A percentile compares a stretch with the other conserved stretches of the same genome.
Evolutionary conservation across 306 rosid species (phyloP).

Genomic region (Dalbergia oliveri): DNA sequence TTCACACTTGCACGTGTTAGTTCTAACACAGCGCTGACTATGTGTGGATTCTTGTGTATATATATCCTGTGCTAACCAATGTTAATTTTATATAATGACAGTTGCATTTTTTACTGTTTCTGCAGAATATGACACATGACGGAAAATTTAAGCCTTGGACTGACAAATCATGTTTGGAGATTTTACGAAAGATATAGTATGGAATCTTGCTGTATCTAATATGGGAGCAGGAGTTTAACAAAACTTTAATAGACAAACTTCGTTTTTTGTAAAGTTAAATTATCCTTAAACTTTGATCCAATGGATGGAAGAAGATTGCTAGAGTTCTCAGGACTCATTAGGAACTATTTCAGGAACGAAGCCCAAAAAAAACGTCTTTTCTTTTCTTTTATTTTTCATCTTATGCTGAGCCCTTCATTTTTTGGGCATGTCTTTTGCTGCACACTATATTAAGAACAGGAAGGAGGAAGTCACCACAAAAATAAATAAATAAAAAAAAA

Average conservation of each 20-base stretch:
- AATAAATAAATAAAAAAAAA: too few species aligned
- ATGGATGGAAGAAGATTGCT: neutral
- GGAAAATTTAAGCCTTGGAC: conserved; percentile 74
- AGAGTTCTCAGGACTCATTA: neutral
- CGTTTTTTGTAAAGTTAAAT: conserved; percentile 16
- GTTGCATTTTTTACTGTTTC: conserved; percentile 23
- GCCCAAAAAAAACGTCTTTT: neutral
- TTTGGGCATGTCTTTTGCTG: neutral
- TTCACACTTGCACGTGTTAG: neutral
- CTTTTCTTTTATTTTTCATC: too few species aligned
- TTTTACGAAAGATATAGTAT: conserved; percentile 36
- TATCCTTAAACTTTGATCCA: neutral
- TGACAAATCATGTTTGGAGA: conserved; percentile 56
- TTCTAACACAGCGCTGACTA: neutral
- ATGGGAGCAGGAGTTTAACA: conserved; percentile 14
- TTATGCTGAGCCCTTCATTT: neutral
- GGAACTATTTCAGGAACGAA: neutral
- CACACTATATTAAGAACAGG: too few species aligned
- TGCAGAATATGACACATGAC: conserved; percentile 57
- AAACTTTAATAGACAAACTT: neutral
- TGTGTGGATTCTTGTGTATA: conserved; percentile 3
- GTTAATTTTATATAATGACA: neutral
- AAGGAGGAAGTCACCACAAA: too few species aligned
- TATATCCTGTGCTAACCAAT: conserved; percentile 6
- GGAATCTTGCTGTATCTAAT: conserved; percentile 9